phyloP scores from a whole-genome alignment of 805 yeast species.

The Yamadazyma kitorensis region DNA sequence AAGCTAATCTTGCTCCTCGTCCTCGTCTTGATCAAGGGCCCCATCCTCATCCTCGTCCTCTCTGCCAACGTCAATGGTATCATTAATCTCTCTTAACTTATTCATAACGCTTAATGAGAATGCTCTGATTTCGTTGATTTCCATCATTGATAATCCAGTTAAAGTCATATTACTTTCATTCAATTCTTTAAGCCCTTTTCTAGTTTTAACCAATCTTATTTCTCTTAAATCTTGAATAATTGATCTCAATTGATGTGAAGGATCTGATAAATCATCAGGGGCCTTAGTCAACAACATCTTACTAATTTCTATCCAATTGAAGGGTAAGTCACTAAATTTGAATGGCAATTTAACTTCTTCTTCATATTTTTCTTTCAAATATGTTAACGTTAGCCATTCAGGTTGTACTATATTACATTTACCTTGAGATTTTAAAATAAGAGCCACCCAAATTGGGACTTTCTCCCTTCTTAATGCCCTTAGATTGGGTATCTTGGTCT shows the following conservation, averaged over 20 bases:
- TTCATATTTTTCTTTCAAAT: conserved; percentile 56
- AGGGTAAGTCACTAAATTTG: conserved; percentile 71
- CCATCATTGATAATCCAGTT: conserved; percentile 79
- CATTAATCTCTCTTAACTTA: conserved; percentile 58
- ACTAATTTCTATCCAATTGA: conserved; percentile 84
- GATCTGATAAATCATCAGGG: conserved; percentile 73
- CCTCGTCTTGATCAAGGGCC: no score
- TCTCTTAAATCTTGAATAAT: conserved; percentile 82
- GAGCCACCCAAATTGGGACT: conserved; percentile 87
- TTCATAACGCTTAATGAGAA: conserved; percentile 80
- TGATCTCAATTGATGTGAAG: conserved; percentile 67
- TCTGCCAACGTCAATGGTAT: conserved; percentile 18
- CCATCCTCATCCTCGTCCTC: conserved; percentile 15
- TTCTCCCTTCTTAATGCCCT: conserved; percentile 64
- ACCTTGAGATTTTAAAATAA: conserved; percentile 76
- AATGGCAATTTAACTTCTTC: conserved; percentile 59
- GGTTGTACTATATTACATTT: conserved; percentile 87
- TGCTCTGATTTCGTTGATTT: conserved; percentile 85
- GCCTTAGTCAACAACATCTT: conserved; percentile 69
- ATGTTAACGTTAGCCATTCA: conserved; percentile 64
- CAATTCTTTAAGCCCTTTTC: conserved; percentile 72
- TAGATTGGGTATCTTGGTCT: conserved; percentile 52
- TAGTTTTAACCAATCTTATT: conserved; percentile 72
- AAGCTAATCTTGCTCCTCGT: no score
- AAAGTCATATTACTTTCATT: conserved; percentile 82